Base-by-base conservation (phyloP, 208 protist species). In the Crithidia bombi region DNA sequence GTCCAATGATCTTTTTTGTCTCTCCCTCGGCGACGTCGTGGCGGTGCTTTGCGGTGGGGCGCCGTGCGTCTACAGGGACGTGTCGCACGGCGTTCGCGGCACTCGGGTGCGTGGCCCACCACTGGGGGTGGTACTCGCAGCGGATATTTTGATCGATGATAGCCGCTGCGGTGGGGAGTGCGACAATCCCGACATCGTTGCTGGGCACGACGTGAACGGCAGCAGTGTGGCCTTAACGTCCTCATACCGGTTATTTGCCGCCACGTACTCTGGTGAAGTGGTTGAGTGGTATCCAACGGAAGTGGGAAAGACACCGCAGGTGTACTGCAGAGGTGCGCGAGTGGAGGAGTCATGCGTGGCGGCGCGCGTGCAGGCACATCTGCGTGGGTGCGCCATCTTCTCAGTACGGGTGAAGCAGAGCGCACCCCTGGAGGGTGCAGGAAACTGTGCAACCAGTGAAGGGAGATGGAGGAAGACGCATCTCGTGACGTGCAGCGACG, bases 401-500 rank as follows among this genome's bases (percentile, higher is more conserved):
- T 63, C 86, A 1, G 83, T 91, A 21, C 65, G 67, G 1, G 66
- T 75, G 10, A 65, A 32, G 38, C 51, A 28, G 12, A 64, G 39
- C 3, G 17, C 2, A 38, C 21, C 41, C 19, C 21, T 25, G 17
- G 21, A 12, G 35, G 54, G 49, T 14, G 32, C 33, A 3, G n/a
- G 32, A 23, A 26, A 0, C 36, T 26, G 43, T 38, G 5, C 36
- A 7, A 9, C 10, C 44, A 11, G 32, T 39, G 19, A 1, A n/a
- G 47, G 10, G 1, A 21, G 0, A 17, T 9, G 0, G 30, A 36
- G 33, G 50, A 17, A n/a, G 9, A 69, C 41, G 50, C 70, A 74
- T 44, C 55, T 92, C 21, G 86, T 85, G 2, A 91, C 90, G 1
- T 91, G 90, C 65, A 93, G 86, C 64, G 90, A 93, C 55, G 87